Evolutionary conservation across 176 grass and related monocot genomes (phyloP).

Genomic region (Thalia dealbata): DNA sequence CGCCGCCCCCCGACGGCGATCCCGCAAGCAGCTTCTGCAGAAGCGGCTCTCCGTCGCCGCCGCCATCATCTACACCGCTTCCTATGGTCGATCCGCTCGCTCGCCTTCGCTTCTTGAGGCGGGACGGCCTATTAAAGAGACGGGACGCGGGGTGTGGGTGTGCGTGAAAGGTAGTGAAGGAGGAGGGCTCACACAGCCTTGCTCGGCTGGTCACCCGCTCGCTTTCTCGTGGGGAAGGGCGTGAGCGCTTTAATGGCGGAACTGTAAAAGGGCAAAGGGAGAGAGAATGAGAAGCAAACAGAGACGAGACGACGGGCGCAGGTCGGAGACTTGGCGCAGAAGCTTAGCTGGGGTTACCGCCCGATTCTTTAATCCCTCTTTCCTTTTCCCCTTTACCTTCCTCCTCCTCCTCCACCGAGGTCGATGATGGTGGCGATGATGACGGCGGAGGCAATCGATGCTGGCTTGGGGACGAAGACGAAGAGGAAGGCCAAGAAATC

Average conservation of each 20-base stretch:
- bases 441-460: neutral
- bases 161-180: neutral
- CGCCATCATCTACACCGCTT: neutral
- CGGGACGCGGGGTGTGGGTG: neutral
- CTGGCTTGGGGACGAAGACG: neutral
- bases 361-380: neutral
- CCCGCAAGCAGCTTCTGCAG: neutral
- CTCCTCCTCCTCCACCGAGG: neutral
- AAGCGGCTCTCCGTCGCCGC: neutral
- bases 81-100: neutral
- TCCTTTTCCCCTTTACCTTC: neutral
- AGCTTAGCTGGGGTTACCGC: neutral
- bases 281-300: neutral
- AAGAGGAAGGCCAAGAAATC: neutral
- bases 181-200: neutral
- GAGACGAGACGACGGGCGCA: neutral
- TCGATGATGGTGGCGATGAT: too few species aligned
- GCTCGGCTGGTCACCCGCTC: neutral
- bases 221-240: constrained; percentile 13
- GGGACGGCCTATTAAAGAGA: neutral
- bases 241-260: constrained; percentile 12
- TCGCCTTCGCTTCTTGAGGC: neutral
- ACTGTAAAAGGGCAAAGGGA: neutral
- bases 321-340: neutral
- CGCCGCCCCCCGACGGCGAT: neutral